These are phyloP conservation scores for Phytophthora crassamura DNA, from an alignment of 352 stramenopile species.

Conservation along the genomic window DNA sequence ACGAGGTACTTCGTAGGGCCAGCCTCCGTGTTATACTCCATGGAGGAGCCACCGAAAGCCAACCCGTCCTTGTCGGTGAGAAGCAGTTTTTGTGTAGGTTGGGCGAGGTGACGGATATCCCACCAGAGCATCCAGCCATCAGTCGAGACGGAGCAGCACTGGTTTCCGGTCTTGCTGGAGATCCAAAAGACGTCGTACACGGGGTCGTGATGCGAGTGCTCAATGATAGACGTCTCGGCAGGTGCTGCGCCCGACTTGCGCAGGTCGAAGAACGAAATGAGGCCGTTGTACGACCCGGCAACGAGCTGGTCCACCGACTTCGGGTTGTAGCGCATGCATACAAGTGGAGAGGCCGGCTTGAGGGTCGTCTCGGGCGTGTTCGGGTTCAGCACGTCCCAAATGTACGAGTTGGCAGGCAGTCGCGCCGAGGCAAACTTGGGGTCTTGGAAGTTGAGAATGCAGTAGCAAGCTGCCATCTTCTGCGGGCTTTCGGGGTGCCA, in stretches of 20 bases:
- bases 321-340: conserved; percentile 96
- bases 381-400: conserved; percentile 98
- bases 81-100: conserved; percentile 85
- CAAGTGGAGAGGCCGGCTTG: conserved; percentile 87
- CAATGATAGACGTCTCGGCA: conserved; percentile 94
- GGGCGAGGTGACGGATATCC: conserved; percentile 89
- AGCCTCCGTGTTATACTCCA: conserved; percentile 98
- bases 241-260: conserved; percentile 91
- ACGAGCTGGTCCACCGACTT: conserved; percentile 97
- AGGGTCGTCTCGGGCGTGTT: conserved; percentile 96
- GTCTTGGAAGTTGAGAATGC: conserved; percentile 96
- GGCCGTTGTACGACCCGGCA: conserved; percentile 96
- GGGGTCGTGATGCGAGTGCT: conserved; percentile 97
- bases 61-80: conserved; percentile 81
- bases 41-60: conserved; percentile 92
- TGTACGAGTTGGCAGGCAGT: conserved; percentile 91
- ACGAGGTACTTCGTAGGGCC: conserved; percentile 97
- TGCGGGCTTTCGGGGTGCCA: conserved; percentile 97
- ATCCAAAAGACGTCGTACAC: conserved; percentile 98
- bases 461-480: conserved; percentile 98
- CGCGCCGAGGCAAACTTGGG: conserved; percentile 88
- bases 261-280: conserved; percentile 97
- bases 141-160: conserved; percentile 96
- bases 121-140: conserved; percentile 95
- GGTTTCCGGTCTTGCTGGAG: conserved; percentile 95